Evolutionary conservation across 2,329 filamentous ascomycete genomes (phyloP).

Genomic region (Calycina marina): DNA sequence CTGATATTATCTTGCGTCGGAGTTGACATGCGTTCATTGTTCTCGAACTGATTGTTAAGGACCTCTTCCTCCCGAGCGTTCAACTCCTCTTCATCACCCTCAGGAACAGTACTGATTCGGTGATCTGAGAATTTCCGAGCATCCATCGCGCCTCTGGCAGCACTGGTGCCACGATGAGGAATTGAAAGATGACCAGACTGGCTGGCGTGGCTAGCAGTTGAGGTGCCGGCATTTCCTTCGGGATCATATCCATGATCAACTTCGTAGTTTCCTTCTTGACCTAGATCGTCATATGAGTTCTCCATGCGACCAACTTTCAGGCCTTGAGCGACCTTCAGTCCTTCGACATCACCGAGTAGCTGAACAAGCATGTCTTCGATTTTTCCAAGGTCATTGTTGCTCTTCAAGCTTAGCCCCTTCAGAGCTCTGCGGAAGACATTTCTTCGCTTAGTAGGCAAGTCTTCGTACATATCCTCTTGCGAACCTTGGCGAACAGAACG

Average conservation of each 20-base stretch:
- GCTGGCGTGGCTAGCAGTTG: conserved; percentile 54
- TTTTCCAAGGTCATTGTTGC: conserved; percentile 70
- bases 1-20: conserved; percentile 40
- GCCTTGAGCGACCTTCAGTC: conserved; percentile 46
- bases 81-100: conserved; percentile 60
- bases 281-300: conserved; percentile 55
- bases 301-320: conserved; percentile 37
- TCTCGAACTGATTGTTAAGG: conserved; percentile 39
- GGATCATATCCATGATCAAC: conserved; percentile 69
- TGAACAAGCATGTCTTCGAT: conserved; percentile 91
- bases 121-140: conserved; percentile 51
- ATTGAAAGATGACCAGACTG: conserved; percentile 66
- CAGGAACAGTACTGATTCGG: conserved; percentile 79
- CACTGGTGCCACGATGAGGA: conserved; percentile 32
- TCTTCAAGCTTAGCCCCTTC: conserved; percentile 77
- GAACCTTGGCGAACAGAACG: conserved; percentile 29
- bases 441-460: conserved; percentile 61
- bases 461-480: conserved; percentile 37
- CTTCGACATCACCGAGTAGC: conserved; percentile 82
- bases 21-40: conserved; percentile 45
- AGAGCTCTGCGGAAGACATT: conserved; percentile 92
- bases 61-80: conserved; percentile 31
- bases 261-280: conserved; percentile 47
- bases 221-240: conserved; percentile 64
- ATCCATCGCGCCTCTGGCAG: conserved; percentile 20